Percentiles rank a stretch among this genome's conserved stretches.
Evolutionary conservation across 306 rosid species (phyloP).

Genomic region (Glycine latifolia): DNA sequence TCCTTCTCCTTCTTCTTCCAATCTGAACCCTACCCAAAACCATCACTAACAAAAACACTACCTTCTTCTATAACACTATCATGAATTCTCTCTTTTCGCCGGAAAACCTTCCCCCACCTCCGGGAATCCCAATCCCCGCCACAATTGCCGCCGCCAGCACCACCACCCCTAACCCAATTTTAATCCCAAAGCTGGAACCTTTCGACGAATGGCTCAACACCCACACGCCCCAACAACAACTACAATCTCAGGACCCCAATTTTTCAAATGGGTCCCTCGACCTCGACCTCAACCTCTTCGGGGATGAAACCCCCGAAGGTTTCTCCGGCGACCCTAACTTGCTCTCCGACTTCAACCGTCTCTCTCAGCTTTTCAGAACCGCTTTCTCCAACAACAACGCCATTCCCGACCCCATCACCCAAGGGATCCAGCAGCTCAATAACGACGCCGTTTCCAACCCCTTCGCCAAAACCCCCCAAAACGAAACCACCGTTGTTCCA

Average conservation of each 20-base stretch:
- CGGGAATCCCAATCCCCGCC: constrained; percentile 37
- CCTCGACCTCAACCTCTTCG: constrained; percentile 9
- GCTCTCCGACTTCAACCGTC: constrained; percentile 64
- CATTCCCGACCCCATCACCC: not conserved
- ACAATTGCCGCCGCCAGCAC: not conserved
- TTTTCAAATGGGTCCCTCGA: constrained; percentile 35
- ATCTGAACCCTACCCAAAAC: constrained; percentile 8
- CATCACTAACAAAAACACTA: not conserved
- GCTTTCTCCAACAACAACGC: constrained; percentile 49
- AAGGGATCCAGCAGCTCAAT: constrained; percentile 6
- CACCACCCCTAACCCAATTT: constrained; percentile 50
- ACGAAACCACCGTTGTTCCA: too few species aligned
- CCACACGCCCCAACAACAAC: constrained; percentile 22
- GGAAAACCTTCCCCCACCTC: constrained; percentile 57
- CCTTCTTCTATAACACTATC: not conserved
- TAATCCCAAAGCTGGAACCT: constrained; percentile 83
- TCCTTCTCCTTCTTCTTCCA: not conserved
- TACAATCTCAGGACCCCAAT: constrained; percentile 6
- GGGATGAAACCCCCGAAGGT: constrained; percentile 48
- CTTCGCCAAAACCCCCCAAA: too few species aligned
- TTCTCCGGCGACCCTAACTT: not conserved
- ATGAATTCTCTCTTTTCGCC: constrained; percentile 68
- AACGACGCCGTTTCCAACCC: constrained; percentile 26
- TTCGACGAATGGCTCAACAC: constrained; percentile 53
- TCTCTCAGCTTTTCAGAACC: constrained; percentile 65